Evolutionary conservation across 2,329 filamentous ascomycete species (phyloP).

Genomic region (Pseudonectria foliicola): DNA sequence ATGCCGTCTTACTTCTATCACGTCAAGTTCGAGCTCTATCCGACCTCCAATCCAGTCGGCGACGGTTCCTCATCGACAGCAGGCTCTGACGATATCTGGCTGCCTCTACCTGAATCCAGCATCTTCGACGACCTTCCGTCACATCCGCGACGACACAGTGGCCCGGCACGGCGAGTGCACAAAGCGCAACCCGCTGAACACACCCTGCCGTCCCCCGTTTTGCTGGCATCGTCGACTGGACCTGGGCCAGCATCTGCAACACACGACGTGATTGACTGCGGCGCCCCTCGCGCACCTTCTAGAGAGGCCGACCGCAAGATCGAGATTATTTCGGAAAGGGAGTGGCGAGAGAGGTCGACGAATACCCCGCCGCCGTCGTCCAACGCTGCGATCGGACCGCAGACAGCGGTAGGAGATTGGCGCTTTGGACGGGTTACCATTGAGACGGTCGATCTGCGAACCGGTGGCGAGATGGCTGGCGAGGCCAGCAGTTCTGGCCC

Average conservation of each 20-base stretch:
- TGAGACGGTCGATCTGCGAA: conserved; percentile 67
- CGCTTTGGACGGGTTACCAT: conserved; percentile 73
- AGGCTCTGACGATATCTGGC: conserved; percentile 35
- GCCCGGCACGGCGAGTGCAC: conserved; percentile 9
- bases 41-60: conserved; percentile 32
- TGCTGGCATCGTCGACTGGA: background rate
- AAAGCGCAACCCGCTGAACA: conserved; percentile 1
- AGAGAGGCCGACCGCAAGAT: conserved; percentile 27
- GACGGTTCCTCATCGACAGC: conserved; percentile 5
- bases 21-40: conserved; percentile 59
- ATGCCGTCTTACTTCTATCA: conserved; percentile 61
- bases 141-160: conserved; percentile 31
- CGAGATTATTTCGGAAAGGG: conserved; percentile 33
- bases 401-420: conserved; percentile 60
- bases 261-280: conserved; percentile 43
- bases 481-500: conserved; percentile 35
- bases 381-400: conserved; percentile 37
- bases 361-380: conserved; percentile 38
- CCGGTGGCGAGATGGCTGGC: conserved; percentile 26
- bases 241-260: conserved; percentile 10
- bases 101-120: conserved; percentile 39
- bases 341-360: conserved; percentile 32
- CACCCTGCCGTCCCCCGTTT: conserved; percentile 1
- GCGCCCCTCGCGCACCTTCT: conserved; percentile 30
- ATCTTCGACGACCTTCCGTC: conserved; percentile 52